Conservation (phyloP, 169 alveolate genomes). For the Amoebophrya sp. region DNA sequence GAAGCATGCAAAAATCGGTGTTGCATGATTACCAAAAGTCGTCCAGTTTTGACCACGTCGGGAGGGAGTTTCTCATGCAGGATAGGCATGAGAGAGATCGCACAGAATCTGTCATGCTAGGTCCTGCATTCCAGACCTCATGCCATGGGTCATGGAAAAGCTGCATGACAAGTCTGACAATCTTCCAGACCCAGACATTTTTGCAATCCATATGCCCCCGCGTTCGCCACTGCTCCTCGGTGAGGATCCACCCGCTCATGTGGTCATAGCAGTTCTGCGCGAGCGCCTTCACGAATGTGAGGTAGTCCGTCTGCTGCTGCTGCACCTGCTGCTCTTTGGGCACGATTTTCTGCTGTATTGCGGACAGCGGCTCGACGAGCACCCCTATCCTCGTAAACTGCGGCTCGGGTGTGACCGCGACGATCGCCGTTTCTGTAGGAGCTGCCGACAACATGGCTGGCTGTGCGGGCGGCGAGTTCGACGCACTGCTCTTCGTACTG, state of each 20-base stretch:
- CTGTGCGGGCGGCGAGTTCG: neutral
- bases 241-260: slow-evolving; percentile 23
- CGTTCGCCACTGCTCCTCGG: slow-evolving; percentile 2
- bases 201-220: too few relatives aligned
- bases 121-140: too few relatives aligned
- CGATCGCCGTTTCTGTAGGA: neutral
- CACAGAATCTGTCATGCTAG: too few relatives aligned
- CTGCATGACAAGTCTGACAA: too few relatives aligned
- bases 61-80: too few relatives aligned
- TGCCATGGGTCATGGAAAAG: too few relatives aligned
- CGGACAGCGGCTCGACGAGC: neutral
- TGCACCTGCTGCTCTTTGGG: neutral
- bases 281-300: neutral
- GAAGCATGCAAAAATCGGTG: too few relatives aligned
- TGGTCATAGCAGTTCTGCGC: neutral
- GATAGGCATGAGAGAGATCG: too few relatives aligned
- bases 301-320: neutral
- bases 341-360: neutral
- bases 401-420: neutral
- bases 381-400: neutral
- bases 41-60: too few relatives aligned
- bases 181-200: too few relatives aligned
- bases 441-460: neutral
- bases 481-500: too few relatives aligned
- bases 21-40: too few relatives aligned